Evolutionary conservation across 1,139 yeast species (phyloP).

Genomic region (Hyphopichia khmerensis): DNA sequence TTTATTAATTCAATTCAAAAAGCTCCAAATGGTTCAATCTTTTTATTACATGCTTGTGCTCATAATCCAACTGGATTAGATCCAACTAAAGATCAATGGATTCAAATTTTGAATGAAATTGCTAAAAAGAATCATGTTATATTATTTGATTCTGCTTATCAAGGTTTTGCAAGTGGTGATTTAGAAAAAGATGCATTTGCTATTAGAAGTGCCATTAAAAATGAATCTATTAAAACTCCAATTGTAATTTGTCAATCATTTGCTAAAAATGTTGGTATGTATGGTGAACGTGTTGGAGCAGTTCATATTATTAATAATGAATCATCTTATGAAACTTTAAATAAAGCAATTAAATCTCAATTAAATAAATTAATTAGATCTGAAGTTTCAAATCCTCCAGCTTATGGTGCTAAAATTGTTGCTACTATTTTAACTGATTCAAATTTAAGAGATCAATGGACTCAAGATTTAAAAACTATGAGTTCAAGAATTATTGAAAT

Average conservation of each 20-base stretch:
- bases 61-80: constrained; percentile 54
- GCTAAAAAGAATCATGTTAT: constrained; percentile 38
- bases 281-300: constrained; percentile 97
- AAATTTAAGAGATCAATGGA: constrained; percentile 76
- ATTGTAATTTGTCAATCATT: constrained; percentile 88
- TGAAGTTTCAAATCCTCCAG: constrained; percentile 91
- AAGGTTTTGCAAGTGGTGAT: constrained; percentile 62
- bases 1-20: constrained; percentile 60
- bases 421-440: constrained; percentile 69
- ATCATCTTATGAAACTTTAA: constrained; percentile 28
- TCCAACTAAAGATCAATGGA: constrained; percentile 46
- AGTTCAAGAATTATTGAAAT: constrained; percentile 76
- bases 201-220: constrained; percentile 74
- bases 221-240: constrained; percentile 42
- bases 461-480: constrained; percentile 82
- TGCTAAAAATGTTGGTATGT: constrained; percentile 96
- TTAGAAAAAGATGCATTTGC: constrained; percentile 84
- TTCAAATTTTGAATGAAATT: constrained; percentile 38
- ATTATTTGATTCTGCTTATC: constrained; percentile 49
- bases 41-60: constrained; percentile 54
- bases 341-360: constrained; percentile 67
- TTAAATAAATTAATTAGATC: constrained; percentile 76
- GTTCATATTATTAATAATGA: constrained; percentile 67
- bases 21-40: constrained; percentile 79
- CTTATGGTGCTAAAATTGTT: constrained; percentile 93